A percentile compares a stretch with the other conserved stretches of the same genome.
Conservation (phyloP, 352 stramenopile genomes). For the Globisporangium irregulare region DNA sequence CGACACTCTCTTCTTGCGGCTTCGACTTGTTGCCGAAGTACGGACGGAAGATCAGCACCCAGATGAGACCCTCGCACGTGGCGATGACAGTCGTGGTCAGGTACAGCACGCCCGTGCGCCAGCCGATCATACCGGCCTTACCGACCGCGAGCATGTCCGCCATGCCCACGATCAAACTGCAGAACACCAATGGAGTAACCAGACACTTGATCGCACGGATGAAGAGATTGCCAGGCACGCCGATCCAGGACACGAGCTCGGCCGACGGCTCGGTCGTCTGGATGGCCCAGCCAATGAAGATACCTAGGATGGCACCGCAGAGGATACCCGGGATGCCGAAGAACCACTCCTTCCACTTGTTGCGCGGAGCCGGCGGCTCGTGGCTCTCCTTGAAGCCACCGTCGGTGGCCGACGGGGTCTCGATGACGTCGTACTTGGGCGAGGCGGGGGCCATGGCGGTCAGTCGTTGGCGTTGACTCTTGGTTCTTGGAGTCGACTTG, state of each 20-base stretch:
- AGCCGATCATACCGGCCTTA: no score
- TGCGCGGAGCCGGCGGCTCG: background rate
- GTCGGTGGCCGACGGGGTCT: conserved; percentile 1
- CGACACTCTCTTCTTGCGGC: background rate
- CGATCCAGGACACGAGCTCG: conserved; percentile 34
- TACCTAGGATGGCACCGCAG: conserved; percentile 21
- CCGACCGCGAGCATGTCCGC: conserved; percentile 15
- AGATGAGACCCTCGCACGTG: conserved; percentile 13
- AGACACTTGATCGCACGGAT: conserved; percentile 44
- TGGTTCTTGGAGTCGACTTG: background rate
- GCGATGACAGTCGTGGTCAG: no score
- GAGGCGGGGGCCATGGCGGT: background rate
- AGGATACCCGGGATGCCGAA: conserved; percentile 33
- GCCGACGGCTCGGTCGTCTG: conserved; percentile 4
- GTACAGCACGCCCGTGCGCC: no score
- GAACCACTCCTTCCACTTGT: conserved; percentile 10
- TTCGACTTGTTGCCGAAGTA: conserved; percentile 23
- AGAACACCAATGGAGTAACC: conserved; percentile 47
- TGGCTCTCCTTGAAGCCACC: conserved; percentile 10
- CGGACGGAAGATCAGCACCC: conserved; percentile 32
- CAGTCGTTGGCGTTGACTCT: background rate
- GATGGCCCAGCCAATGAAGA: conserved; percentile 25
- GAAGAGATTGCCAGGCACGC: conserved; percentile 39
- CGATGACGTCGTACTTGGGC: conserved; percentile 6
- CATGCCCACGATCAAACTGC: conserved; percentile 38